These are phyloP conservation scores for Hippophae rhamnoides DNA, from an alignment of 306 rosid species.

Conservation along the genomic window DNA sequence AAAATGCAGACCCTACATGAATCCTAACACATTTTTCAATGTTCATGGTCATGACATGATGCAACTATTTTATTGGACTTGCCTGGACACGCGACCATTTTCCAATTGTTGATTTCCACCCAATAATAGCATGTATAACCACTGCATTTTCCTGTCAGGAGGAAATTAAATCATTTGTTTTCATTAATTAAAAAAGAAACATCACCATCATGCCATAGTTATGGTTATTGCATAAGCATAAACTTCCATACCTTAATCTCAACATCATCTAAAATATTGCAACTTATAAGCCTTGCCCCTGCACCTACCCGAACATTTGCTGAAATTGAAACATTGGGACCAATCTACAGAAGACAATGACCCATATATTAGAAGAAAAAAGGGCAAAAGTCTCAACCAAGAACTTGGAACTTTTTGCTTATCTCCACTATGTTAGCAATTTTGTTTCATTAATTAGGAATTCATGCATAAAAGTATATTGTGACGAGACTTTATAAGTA, in stretches of 20 bases:
- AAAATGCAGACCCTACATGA: background rate
- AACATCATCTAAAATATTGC: conserved; percentile 80
- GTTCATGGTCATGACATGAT: background rate
- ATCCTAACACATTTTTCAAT: background rate
- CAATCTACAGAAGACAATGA: conserved; percentile 44
- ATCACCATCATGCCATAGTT: background rate
- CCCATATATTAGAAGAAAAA: conserved; percentile 2
- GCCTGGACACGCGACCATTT: conserved; percentile 95
- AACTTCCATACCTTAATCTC: conserved; percentile 61
- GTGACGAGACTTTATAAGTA: background rate
- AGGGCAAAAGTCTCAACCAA: conserved; percentile 1
- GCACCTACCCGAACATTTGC: conserved; percentile 93
- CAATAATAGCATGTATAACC: conserved; percentile 71
- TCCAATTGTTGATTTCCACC: conserved; percentile 95
- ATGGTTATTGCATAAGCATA: background rate
- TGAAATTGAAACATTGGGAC: conserved; percentile 88
- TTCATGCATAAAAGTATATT: background rate
- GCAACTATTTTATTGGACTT: conserved; percentile 30
- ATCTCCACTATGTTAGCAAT: background rate
- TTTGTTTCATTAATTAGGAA: background rate
- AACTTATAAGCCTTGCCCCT: conserved; percentile 80
- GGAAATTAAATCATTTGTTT: background rate
- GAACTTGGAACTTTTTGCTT: background rate
- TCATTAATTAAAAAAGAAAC: background rate
- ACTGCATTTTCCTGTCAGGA: conserved; percentile 78